phyloP scores from a whole-genome alignment of 371 early-diverging fungal species.

The Parasitella parasitica region DNA sequence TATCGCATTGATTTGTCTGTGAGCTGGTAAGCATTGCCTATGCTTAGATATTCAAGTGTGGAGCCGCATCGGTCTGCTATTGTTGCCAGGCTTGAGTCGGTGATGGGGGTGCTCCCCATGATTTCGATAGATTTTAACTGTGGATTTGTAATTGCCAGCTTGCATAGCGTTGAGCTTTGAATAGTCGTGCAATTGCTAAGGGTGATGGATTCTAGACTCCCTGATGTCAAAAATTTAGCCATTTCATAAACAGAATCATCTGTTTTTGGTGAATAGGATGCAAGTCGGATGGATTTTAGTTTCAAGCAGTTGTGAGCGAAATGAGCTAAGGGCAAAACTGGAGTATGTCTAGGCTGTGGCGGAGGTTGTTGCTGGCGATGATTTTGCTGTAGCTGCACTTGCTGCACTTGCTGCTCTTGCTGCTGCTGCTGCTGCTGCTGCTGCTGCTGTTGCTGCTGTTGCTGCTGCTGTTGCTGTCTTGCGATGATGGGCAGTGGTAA shows the following conservation, averaged over 20 bases:
- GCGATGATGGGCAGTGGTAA: slow-evolving; percentile 9
- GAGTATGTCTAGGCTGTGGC: slow-evolving; percentile 15
- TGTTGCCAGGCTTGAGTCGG: slow-evolving; percentile 37
- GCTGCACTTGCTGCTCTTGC: background rate
- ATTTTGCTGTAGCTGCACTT: background rate
- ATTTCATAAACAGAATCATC: slow-evolving; percentile 52
- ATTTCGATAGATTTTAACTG: slow-evolving; percentile 40
- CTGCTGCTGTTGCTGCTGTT: slow-evolving; percentile 10
- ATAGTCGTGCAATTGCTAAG: slow-evolving; percentile 39
- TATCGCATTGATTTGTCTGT: slow-evolving; percentile 37
- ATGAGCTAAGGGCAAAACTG: slow-evolving; percentile 40
- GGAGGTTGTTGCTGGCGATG: background rate
- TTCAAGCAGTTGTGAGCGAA: slow-evolving; percentile 45
- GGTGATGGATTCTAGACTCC: slow-evolving; percentile 31
- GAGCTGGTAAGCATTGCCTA: slow-evolving; percentile 42
- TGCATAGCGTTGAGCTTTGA: slow-evolving; percentile 45
- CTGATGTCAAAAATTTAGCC: slow-evolving; percentile 43
- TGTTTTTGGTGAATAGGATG: slow-evolving; percentile 44
- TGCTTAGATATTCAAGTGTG: slow-evolving; percentile 34
- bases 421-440: background rate
- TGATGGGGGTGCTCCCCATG: slow-evolving; percentile 42
- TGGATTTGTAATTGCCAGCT: slow-evolving; percentile 45
- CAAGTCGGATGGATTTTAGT: slow-evolving; percentile 35
- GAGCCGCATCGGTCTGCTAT: slow-evolving; percentile 38
- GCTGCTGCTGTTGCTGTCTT: slow-evolving; percentile 9